Percentiles rank a stretch among this genome's conserved stretches.
These are phyloP conservation scores for Pythium oligandrum DNA, from an alignment of 352 stramenopile genomes.

Conservation along the genomic window DNA sequence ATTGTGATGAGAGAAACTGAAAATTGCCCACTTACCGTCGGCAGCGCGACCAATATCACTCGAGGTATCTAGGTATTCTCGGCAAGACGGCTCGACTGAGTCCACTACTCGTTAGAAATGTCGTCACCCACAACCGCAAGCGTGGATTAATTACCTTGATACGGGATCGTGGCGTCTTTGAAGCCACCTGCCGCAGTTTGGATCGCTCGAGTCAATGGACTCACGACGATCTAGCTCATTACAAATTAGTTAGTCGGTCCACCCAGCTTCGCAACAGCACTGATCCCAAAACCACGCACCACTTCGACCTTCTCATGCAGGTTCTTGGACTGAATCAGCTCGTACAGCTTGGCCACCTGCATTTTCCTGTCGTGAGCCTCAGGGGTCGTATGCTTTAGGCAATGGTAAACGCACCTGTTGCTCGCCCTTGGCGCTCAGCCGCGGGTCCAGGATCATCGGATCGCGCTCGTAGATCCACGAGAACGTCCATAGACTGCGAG, in stretches of 20 bases:
- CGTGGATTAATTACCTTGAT: no score
- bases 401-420: conserved; percentile 36
- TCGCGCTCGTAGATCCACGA: conserved; percentile 83
- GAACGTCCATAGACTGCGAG: conserved; percentile 72
- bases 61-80: conserved; percentile 82
- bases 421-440: conserved; percentile 64
- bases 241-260: no score
- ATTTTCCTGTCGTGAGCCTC: not conserved
- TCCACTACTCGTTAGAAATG: not conserved
- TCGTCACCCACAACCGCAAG: no score
- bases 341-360: conserved; percentile 38
- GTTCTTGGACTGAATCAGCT: conserved; percentile 26
- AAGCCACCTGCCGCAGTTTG: conserved; percentile 75
- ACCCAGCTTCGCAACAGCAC: no score
- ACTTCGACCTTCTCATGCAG: conserved; percentile 68
- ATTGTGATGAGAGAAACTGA: no score
- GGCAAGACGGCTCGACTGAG: conserved; percentile 63
- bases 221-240: conserved; percentile 61
- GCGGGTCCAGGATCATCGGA: conserved; percentile 82
- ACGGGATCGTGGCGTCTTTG: conserved; percentile 34
- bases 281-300: conserved; percentile 20
- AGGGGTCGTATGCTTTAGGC: not conserved
- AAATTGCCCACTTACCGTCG: conserved; percentile 16
- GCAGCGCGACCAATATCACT: conserved; percentile 74
- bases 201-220: conserved; percentile 77